These are phyloP conservation scores for Aristolochia fimbriata DNA, from an alignment of 164 flowering plant genomes.

Conservation along the genomic window DNA sequence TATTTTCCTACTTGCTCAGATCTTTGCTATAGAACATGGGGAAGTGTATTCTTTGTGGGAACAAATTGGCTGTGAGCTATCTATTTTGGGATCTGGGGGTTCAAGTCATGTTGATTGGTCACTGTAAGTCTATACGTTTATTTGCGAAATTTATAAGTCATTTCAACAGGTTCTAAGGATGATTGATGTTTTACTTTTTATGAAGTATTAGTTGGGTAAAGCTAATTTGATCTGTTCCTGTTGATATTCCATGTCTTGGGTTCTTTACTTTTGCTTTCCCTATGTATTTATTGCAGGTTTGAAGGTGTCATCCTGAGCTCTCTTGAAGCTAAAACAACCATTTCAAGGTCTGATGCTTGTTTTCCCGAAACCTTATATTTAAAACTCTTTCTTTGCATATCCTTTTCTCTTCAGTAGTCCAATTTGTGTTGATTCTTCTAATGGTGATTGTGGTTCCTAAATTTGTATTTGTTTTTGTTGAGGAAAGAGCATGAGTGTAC, in stretches of 20 bases:
- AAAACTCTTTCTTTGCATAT: neutral
- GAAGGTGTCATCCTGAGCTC: conserved; percentile 77
- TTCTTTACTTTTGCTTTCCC: conserved; percentile 1
- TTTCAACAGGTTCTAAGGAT: too few relatives aligned
- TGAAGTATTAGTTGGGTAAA: too few relatives aligned
- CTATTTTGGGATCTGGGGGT: conserved; percentile 40
- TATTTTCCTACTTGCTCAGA: conserved; percentile 30
- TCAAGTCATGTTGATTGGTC: conserved; percentile 70
- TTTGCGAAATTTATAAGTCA: neutral
- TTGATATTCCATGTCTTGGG: neutral
- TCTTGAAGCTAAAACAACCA: conserved; percentile 56
- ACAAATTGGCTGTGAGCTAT: conserved; percentile 44
- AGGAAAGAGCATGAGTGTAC: too few relatives aligned
- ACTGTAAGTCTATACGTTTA: conserved; percentile 41
- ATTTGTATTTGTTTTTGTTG: too few relatives aligned
- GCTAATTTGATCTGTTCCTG: neutral
- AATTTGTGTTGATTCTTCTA: too few relatives aligned
- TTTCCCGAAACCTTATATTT: neutral
- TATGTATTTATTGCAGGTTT: conserved; percentile 43
- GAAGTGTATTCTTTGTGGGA: conserved; percentile 53
- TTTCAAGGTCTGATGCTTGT: conserved; percentile 49
- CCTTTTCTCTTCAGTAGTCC: too few relatives aligned
- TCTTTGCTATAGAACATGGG: conserved; percentile 60
- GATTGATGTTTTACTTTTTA: too few relatives aligned
- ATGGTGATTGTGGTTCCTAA: too few relatives aligned